These are phyloP conservation scores for Scedosporium dehoogii DNA, from an alignment of 2,329 filamentous ascomycete genomes.

Conservation along the genomic window DNA sequence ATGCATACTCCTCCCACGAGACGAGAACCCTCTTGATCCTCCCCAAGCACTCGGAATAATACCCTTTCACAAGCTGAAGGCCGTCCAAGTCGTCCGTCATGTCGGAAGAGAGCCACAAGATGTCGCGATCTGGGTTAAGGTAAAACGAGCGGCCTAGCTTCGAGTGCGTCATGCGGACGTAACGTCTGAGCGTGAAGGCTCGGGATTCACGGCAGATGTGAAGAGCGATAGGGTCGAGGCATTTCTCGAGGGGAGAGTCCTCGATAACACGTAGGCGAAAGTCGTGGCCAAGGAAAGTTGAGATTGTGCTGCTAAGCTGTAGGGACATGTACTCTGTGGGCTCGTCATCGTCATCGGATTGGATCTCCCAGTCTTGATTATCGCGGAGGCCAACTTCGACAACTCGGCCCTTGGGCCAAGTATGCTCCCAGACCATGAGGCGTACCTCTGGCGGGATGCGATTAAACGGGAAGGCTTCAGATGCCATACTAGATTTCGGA, in stretches of 20 bases:
- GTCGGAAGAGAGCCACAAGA: conserved; percentile 1
- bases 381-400: background rate
- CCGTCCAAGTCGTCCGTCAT: background rate
- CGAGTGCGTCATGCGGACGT: conserved; percentile 1
- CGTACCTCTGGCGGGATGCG: background rate
- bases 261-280: background rate
- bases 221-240: background rate
- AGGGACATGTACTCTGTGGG: background rate
- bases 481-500: background rate
- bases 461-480: conserved; percentile 2
- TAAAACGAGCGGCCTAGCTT: conserved; percentile 3
- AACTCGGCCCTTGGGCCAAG: conserved; percentile 1
- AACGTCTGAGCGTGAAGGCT: background rate
- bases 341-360: background rate
- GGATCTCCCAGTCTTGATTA: background rate
- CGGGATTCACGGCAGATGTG: conserved; percentile 1
- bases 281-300: background rate
- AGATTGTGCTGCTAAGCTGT: background rate
- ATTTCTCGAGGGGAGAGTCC: background rate
- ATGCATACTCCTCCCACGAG: conserved; percentile 4
- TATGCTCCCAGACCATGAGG: background rate
- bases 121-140: conserved; percentile 1
- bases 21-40: conserved; percentile 1
- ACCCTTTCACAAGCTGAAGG: background rate
- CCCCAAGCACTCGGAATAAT: conserved; percentile 1